phyloP scores from a whole-genome alignment of 192 early-diverging fungal genomes.

The Obelidium mucronatum region DNA sequence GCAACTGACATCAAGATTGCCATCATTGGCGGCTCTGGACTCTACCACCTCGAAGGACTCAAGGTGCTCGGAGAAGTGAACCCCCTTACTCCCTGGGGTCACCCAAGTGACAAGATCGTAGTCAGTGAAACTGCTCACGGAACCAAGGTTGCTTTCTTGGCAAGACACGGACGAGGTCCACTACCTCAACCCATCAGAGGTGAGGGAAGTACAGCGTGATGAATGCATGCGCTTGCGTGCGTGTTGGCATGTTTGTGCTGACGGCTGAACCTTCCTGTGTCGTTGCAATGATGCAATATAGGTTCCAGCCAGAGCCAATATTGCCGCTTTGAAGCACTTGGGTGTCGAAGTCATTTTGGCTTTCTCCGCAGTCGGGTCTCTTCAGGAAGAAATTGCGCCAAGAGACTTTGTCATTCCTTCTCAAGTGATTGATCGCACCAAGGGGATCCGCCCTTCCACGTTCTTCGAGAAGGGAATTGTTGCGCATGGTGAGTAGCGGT shows the following conservation, averaged over 20 bases:
- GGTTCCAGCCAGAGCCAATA: conserved; percentile 95
- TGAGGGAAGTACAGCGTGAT: no score
- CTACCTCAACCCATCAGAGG: conserved; percentile 51
- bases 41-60: conserved; percentile 66
- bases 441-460: conserved; percentile 91
- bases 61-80: conserved; percentile 81
- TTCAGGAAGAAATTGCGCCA: conserved; percentile 92
- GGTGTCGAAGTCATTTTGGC: conserved; percentile 93
- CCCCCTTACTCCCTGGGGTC: conserved; percentile 83
- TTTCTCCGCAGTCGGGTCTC: conserved; percentile 95
- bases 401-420: conserved; percentile 94
- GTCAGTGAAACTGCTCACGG: conserved; percentile 76
- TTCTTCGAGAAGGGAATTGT: conserved; percentile 96
- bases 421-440: conserved; percentile 98
- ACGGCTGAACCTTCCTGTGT: not conserved
- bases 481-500: conserved; percentile 73
- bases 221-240: no score
- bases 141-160: conserved; percentile 92
- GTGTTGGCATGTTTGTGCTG: no score
- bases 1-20: conserved; percentile 61
- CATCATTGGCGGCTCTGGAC: conserved; percentile 94
- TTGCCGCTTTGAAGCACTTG: conserved; percentile 94
- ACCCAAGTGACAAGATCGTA: conserved; percentile 86
- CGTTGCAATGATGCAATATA: conserved; percentile 78
- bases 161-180: conserved; percentile 95